Percentiles rank a stretch among this genome's conserved stretches.
Evolutionary conservation across 2,329 filamentous ascomycete species (phyloP).

Genomic region (Didymella pinodella): DNA sequence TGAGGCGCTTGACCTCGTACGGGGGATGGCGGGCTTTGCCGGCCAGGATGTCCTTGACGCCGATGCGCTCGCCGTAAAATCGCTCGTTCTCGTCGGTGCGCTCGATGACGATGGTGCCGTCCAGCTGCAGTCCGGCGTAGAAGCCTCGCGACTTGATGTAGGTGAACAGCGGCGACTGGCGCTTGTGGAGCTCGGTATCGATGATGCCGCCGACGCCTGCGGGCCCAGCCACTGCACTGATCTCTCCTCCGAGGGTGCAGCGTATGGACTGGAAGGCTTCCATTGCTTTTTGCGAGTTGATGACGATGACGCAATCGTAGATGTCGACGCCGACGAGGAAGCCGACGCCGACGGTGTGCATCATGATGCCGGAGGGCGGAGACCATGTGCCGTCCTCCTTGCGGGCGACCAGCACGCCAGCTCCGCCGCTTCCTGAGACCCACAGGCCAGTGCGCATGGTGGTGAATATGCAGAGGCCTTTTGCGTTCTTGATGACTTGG

Average conservation of each 20-base stretch:
- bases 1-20: conserved; percentile 65
- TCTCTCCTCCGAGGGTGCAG: conserved; percentile 81
- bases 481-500: conserved; percentile 83
- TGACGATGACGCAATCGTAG: conserved; percentile 93
- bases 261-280: conserved; percentile 83
- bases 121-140: conserved; percentile 85
- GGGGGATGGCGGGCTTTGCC: conserved; percentile 68
- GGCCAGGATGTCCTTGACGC: conserved; percentile 68
- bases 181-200: conserved; percentile 72
- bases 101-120: conserved; percentile 86
- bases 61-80: conserved; percentile 77
- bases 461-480: conserved; percentile 91
- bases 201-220: conserved; percentile 77
- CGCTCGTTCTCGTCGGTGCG: conserved; percentile 86
- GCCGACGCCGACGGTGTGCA: conserved; percentile 87
- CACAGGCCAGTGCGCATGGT: conserved; percentile 94
- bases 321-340: conserved; percentile 93
- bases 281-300: conserved; percentile 84
- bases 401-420: conserved; percentile 83
- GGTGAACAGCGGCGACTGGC: conserved; percentile 76
- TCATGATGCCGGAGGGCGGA: conserved; percentile 86
- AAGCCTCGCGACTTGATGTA: conserved; percentile 91
- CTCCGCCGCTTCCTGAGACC: conserved; percentile 89
- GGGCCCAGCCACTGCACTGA: conserved; percentile 79
- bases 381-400: conserved; percentile 90